Base-by-base conservation (phyloP, 108 stramenopile genomes). In the Cylindrotheca closterium region DNA sequence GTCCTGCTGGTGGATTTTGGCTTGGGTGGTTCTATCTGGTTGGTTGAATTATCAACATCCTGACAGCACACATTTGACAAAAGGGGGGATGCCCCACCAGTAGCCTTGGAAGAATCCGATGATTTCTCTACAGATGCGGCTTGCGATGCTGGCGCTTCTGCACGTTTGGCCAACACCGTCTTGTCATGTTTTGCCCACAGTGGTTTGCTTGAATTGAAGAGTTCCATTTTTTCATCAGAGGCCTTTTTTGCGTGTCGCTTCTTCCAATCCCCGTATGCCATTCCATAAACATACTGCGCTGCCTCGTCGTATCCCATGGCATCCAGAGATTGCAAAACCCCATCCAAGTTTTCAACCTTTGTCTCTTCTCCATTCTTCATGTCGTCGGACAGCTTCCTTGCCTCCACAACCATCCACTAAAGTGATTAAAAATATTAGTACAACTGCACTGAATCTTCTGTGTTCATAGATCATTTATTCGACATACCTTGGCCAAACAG, bases 41-140 rank as follows among this genome's bases (percentile, higher is more conserved):
- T n/a, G 21, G 52, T 15, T 23, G 65, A 46, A 28, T 50, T 55
- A 7, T 86, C 85, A 7, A 85, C 60, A 63, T 92, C 89, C 56
- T 93, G 73, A 61, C 95, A 96, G 58, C 95, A 96, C 12, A 94
- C 95, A 77, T 96, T 88, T 19, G 92, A 89, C 55, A 86, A 70
- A 1, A 91, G 73, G n/a, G 85, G 79, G 1, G 70, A 30, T 27
- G 52, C 28, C 31, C 59, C 17, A 42, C 28, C 37, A 33, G 19
- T n/a, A 37, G 29, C 33, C 18, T 47, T 15, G 0, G 58, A 27
- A 8, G 31, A 3, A 10, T 18, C 23, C 24, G 21, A 30, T 21
- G 66, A 2, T 15, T 4, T 51, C 5, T 5, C 23, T 4, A 3
- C 18, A 18, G 61, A 63, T 3, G 47, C 8, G 17, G 26, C 29